phyloP scores from a whole-genome alignment of 257 asterid species.

The Capsicum chinense region DNA sequence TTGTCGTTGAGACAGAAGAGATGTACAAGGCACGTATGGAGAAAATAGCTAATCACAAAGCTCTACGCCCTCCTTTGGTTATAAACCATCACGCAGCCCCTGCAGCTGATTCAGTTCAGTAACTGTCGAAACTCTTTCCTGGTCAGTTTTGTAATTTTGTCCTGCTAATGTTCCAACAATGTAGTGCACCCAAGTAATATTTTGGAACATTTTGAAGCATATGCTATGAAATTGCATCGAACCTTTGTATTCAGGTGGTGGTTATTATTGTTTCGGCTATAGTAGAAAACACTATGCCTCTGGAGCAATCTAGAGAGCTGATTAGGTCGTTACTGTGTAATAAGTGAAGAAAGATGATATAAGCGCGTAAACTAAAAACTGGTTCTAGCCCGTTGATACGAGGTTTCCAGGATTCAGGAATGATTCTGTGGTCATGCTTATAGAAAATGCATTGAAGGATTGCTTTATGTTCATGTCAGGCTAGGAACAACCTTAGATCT shows the following conservation, averaged over 20 bases:
- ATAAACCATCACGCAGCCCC: conserved; percentile 53
- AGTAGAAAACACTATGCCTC: neutral
- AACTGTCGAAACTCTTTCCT: conserved; percentile 29
- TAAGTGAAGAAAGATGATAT: neutral
- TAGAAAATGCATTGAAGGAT: neutral
- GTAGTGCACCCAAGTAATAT: neutral
- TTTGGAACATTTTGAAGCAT: conserved; percentile 8
- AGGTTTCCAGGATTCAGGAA: neutral
- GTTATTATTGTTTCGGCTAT: conserved; percentile 21
- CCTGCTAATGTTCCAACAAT: neutral
- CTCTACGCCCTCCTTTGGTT: conserved; percentile 72
- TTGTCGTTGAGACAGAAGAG: conserved; percentile 76
- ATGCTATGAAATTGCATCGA: conserved; percentile 2
- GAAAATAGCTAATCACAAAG: conserved; percentile 57
- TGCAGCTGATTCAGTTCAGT: conserved; percentile 38
- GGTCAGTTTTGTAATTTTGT: conserved; percentile 32
- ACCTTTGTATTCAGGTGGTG: neutral
- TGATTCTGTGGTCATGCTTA: neutral
- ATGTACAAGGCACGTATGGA: conserved; percentile 75
- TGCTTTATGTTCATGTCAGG: conserved; percentile 13
- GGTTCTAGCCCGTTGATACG: neutral
- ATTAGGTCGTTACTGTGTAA: neutral
- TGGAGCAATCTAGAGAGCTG: neutral
- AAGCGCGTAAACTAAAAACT: conserved; percentile 10
- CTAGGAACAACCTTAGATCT: neutral